Base-by-base conservation (phyloP, 441 rosid genomes). In the Dalechampia spathulata region DNA sequence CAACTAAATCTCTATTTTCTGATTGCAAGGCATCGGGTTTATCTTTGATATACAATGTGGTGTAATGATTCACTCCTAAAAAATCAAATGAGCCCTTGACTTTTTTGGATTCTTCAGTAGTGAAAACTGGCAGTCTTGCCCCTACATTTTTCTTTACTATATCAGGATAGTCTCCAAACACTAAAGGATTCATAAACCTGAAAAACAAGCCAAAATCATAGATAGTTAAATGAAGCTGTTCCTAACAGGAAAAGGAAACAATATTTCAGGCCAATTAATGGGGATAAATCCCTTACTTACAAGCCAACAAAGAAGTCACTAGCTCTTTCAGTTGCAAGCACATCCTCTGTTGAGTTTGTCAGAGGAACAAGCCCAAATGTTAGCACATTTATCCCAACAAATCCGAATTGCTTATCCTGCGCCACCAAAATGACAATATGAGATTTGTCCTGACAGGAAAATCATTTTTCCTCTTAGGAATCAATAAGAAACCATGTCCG, bases 161-260 rank as follows among this genome's bases (percentile, higher is more conserved):
- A 8, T 62, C 67, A 0, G 96, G 97, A 71, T 85, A 87, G 37
- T 87, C 92, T 51, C 96, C 94, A 63, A 44, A 73, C 13, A 78
- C 66, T 72, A 90, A 44, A 17, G 94, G 94, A 69, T 75, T 38
- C 25, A 67, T 58, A 58, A 75, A 11, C 93, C 93, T 90, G 2
- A 14, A 38, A 13, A 7, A 38, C 3, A 12, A 27, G 39, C 49
- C 26, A 39, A 37, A 36, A 13, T 41, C 30, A 11, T 4, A 30
- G 19, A 44, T 34, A 26, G 8, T 27, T 26, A 40, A 54, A 32
- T 34, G 38, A 4, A 5, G 39, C 6, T 39, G 13, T 6, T 7
- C 20, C 19, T 2, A 11, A 12, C 38, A 30, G 3, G 38, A 34
- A 8, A 34, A 34, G 10, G 2, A 34, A 34, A 34, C 2, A 6